A percentile compares a stretch with the other conserved stretches of the same genome.
phyloP scores from a whole-genome alignment of 75 land plant genomes.

The Adiantum capillusveneris region DNA sequence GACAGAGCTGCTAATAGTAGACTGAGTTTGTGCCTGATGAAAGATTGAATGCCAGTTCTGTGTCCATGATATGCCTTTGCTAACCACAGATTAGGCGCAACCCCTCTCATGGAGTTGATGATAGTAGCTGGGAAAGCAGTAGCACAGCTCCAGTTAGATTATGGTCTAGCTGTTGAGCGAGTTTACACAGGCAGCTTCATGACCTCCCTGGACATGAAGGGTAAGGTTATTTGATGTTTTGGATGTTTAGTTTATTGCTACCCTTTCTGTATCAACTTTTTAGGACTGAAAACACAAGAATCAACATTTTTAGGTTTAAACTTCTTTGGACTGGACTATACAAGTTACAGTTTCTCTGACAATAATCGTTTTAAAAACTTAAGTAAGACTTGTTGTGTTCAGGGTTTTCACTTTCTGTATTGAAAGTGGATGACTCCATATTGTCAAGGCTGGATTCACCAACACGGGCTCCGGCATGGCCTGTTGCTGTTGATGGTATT shows the following conservation, averaged over 20 bases:
- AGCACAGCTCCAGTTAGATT: constrained; percentile 75
- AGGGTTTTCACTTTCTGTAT: constrained; percentile 80
- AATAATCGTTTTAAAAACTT: too few species aligned
- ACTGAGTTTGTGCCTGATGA: too few species aligned
- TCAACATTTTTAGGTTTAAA: too few species aligned
- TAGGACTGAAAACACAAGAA: too few species aligned
- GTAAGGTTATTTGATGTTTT: too few species aligned
- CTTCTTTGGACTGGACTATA: too few species aligned
- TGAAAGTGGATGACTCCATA: constrained; percentile 72
- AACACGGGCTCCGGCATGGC: constrained; percentile 90
- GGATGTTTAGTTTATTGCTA: too few species aligned
- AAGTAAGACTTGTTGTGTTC: too few species aligned
- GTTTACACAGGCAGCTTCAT: constrained; percentile 93
- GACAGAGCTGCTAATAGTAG: too few species aligned
- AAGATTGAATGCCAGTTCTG: too few species aligned
- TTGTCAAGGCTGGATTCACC: constrained; percentile 74
- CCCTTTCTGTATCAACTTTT: too few species aligned
- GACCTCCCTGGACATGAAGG: constrained; percentile 99
- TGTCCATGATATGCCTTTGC: not conserved
- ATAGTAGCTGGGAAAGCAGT: constrained; percentile 90
- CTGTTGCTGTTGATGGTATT: constrained; percentile 84
- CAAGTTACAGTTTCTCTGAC: too few species aligned
- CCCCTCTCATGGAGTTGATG: constrained; percentile 94
- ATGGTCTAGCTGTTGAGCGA: constrained; percentile 94
- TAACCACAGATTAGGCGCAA: constrained; percentile 74